Base-by-base conservation (phyloP, 345 rosid species). In the Camelina laxa region DNA sequence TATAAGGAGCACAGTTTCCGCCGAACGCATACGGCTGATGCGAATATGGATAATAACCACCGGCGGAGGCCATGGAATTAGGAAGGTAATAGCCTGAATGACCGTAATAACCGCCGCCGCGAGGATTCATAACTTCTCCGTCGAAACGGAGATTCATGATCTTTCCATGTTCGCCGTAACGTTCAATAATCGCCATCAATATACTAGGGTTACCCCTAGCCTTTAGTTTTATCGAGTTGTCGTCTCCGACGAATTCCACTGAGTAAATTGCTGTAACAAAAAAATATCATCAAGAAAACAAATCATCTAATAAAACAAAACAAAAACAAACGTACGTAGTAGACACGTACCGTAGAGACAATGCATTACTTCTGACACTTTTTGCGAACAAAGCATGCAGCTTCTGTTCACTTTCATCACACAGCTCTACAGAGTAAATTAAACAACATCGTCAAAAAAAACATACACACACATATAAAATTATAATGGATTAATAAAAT, bases 91-190 rank as follows among this genome's bases (percentile, higher is more conserved):
- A 31, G 30, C 79, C 74, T n/a, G 74, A 51, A 1, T 45, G 80
- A 61, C 51, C 41, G 59, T 44, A 16, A 53, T 39, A 69, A 31
- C 49, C 39, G 5, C 69, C 69, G 11, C 69, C 64, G 1, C 49
- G 54, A 53, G 38, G 14, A 10, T 22, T 36, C 41, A 53, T 48
- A 7, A 58, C 27, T 45, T 69, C 19, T 14, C 80, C 80, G 7
- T 63, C 47, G 44, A 76, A 56, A 55, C 19, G 33, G 24, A 76
- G 30, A 19, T 63, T 70, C 1, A 21, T 3, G 54, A 76, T 0
- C 20, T 62, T 62, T 47, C 75, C 80, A 22, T 76, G 80, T n/a
- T 76, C 75, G 5, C 80, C 75, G 53, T 76, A 76, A 16, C 69
- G 57, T 7, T 35, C 38, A 9, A 15, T 24, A 9, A 56, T 9